phyloP scores from a whole-genome alignment of 768 basidiomycete genomes.

The Amanita pallidorosea region DNA sequence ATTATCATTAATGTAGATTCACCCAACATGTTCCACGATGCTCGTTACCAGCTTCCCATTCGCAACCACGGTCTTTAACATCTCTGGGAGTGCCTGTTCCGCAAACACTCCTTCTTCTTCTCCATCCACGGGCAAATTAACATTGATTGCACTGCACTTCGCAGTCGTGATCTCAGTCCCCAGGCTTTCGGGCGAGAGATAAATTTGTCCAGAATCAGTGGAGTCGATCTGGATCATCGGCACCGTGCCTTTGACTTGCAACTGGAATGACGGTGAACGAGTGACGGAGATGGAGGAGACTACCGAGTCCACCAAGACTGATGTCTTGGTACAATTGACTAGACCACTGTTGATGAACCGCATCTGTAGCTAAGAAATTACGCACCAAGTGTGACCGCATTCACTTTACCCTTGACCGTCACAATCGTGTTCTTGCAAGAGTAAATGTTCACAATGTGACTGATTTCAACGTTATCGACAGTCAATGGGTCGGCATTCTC shows the following conservation, averaged over 20 bases:
- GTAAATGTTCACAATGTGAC: conserved; percentile 81
- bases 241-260: conserved; percentile 83
- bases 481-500: conserved; percentile 65
- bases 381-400: conserved; percentile 83
- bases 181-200: conserved; percentile 76
- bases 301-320: conserved; percentile 82
- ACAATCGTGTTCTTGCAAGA: conserved; percentile 83
- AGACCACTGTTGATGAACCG: conserved; percentile 4
- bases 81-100: conserved; percentile 89
- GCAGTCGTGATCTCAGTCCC: conserved; percentile 80
- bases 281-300: conserved; percentile 89
- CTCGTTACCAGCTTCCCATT: conserved; percentile 80
- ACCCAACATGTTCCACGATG: conserved; percentile 80
- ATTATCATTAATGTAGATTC: conserved; percentile 2
- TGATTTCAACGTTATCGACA: conserved; percentile 68
- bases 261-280: conserved; percentile 83
- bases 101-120: conserved; percentile 90
- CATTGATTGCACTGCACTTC: conserved; percentile 89
- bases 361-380: conserved; percentile 6
- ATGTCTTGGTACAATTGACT: conserved; percentile 87
- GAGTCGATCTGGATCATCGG: conserved; percentile 93
- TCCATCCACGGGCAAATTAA: conserved; percentile 75
- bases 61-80: conserved; percentile 79
- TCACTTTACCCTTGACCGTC: conserved; percentile 86
- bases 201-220: conserved; percentile 93